Evolutionary conservation across 1,139 yeast genomes (phyloP).

Genomic region (Lodderomyces margitis): DNA sequence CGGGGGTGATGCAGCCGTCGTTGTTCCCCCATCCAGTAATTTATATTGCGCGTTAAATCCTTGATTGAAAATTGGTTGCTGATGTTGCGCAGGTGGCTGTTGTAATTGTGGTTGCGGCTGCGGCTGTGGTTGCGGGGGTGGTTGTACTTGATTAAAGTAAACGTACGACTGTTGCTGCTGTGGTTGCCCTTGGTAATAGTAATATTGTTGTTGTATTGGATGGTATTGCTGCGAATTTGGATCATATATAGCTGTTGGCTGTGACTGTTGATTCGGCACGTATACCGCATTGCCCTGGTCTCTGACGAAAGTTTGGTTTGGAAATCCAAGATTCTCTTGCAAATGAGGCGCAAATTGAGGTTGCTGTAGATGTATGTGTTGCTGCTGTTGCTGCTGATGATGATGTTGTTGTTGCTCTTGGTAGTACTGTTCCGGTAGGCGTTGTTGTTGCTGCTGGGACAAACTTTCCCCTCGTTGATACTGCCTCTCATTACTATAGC

Average conservation of each 20-base stretch:
- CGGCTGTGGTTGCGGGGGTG: constrained; percentile 1
- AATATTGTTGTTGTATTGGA: not conserved
- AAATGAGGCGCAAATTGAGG: constrained; percentile 6
- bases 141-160: constrained; percentile 3
- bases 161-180: constrained; percentile 8
- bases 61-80: constrained; percentile 2
- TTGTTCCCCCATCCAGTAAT: not conserved
- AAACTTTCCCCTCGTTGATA: constrained; percentile 5
- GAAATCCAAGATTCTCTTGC: not conserved
- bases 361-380: constrained; percentile 10
- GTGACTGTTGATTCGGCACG: not conserved
- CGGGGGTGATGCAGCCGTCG: not conserved
- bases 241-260: not conserved
- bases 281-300: not conserved
- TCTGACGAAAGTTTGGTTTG: not conserved
- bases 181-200: constrained; percentile 1
- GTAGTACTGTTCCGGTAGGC: constrained; percentile 11
- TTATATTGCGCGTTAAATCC: constrained; percentile 4
- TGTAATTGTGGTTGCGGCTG: constrained; percentile 4
- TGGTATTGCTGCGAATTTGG: not conserved
- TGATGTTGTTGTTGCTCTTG: constrained; percentile 10
- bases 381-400: constrained; percentile 6
- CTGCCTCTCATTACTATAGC: constrained; percentile 14
- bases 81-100: constrained; percentile 6
- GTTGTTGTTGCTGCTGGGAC: constrained; percentile 10